phyloP scores from a whole-genome alignment of 1,284 basidiomycete genomes.

The Heterobasidion irregulare region DNA sequence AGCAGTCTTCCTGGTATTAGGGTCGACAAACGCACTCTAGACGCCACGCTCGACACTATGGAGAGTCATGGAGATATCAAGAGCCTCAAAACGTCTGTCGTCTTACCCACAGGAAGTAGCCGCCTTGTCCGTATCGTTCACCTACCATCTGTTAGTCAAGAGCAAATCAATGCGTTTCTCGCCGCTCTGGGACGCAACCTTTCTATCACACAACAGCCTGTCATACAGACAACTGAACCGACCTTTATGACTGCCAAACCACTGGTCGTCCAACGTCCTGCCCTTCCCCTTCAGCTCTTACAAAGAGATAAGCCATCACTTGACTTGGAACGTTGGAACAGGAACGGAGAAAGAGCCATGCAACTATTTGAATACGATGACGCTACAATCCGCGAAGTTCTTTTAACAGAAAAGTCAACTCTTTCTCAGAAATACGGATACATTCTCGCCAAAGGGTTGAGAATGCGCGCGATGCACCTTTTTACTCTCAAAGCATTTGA shows the following conservation, averaged over 20 bases:
- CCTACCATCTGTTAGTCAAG: constrained; percentile 43
- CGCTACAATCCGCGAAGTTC: constrained; percentile 44
- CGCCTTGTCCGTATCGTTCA: constrained; percentile 54
- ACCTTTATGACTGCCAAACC: constrained; percentile 6
- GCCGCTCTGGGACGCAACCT: constrained; percentile 33
- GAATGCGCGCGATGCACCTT: constrained; percentile 59
- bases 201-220: constrained; percentile 20
- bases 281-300: constrained; percentile 31
- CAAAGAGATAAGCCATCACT: constrained; percentile 27
- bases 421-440: constrained; percentile 63
- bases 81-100: constrained; percentile 50
- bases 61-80: constrained; percentile 58
- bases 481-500: constrained; percentile 41
- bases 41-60: constrained; percentile 47
- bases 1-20: constrained; percentile 59
- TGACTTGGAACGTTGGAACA: constrained; percentile 18
- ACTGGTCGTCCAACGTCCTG: constrained; percentile 14
- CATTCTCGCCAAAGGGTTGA: constrained; percentile 51
- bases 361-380: constrained; percentile 45
- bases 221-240: constrained; percentile 35
- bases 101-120: constrained; percentile 40
- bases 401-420: constrained; percentile 58
- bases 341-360: constrained; percentile 32
- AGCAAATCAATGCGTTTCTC: constrained; percentile 45
- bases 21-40: constrained; percentile 67